Base-by-base conservation (phyloP, 192 early-diverging fungal species). In the Coemansia guatemalensis region DNA sequence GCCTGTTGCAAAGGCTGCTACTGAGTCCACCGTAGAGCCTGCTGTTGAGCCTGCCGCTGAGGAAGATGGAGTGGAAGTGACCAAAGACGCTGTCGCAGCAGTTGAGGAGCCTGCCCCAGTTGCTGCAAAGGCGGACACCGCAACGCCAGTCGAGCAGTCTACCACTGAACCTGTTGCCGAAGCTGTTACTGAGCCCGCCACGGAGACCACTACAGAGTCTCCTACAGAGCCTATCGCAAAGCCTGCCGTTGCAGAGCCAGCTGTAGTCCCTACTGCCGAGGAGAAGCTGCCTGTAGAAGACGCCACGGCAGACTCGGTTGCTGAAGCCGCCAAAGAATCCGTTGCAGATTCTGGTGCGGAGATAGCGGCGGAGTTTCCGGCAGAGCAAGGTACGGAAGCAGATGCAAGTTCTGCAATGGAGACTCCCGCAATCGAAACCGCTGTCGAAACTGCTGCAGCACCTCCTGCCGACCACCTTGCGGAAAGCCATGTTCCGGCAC, bases 121-220 rank as follows among this genome's bases (percentile, higher is more conserved):
- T n/a, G n/a, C n/a, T n/a, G n/a, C n/a, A n/a, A n/a, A 18, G 14
- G 52, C 56, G 56, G 22, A 41, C 8, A 25, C 68, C 7, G 39
- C 26, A 24, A 55, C 61, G 48, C 18, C 48, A n/a, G n/a, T n/a
- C n/a, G n/a, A n/a, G n/a, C n/a, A n/a, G n/a, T n/a, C n/a, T n/a
- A n/a, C n/a, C n/a, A n/a, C n/a, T 17, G 48, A 51, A 12, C 53
- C 51, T 5, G 51, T 18, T 24, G 24, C 57, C 5, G 52, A 27
- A 3, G 48, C 41, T 0, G 47, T 27, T 24, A 44, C 48, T n/a
- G 59, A 66, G 26, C 32, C 41, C 4, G 8, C 29, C 23, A n/a
- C n/a, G n/a, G n/a, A n/a, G n/a, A n/a, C n/a, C n/a, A n/a, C n/a
- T n/a, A 7, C 53, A 30, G 8, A 27, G 41, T 1, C 56, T 14